Conservation (phyloP, 2,329 filamentous ascomycete genomes). For the Diaporthe sp. region DNA sequence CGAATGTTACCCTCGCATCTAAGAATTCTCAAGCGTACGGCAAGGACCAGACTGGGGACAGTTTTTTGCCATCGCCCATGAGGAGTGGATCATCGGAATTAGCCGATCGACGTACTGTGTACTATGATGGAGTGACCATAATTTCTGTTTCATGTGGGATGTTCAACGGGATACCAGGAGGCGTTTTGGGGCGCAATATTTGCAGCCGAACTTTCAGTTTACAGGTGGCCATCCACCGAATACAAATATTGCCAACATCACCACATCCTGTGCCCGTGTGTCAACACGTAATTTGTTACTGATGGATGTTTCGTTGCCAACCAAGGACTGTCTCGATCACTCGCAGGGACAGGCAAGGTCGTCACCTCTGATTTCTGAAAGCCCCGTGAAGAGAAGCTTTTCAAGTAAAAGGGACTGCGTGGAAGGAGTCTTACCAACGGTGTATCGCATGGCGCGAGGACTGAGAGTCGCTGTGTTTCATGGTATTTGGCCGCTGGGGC, state of each 20-base stretch:
- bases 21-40: background rate
- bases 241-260: background rate
- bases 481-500: background rate
- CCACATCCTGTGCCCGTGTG: background rate
- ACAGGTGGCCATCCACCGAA: background rate
- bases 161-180: constrained; percentile 12
- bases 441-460: background rate
- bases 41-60: background rate
- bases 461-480: background rate
- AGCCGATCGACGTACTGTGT: background rate
- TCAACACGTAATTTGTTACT: background rate
- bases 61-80: no score
- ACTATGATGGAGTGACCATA: background rate
- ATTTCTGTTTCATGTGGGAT: background rate
- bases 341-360: background rate
- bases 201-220: background rate
- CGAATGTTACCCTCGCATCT: no score
- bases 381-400: background rate
- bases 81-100: background rate
- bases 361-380: background rate
- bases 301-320: background rate
- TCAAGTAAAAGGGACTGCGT: no score
- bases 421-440: background rate
- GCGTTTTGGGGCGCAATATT: constrained; percentile 23
- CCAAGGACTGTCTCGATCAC: background rate